Evolutionary conservation across 129 eudicot species (phyloP).

Genomic region (Ambrosia artemisiifolia): DNA sequence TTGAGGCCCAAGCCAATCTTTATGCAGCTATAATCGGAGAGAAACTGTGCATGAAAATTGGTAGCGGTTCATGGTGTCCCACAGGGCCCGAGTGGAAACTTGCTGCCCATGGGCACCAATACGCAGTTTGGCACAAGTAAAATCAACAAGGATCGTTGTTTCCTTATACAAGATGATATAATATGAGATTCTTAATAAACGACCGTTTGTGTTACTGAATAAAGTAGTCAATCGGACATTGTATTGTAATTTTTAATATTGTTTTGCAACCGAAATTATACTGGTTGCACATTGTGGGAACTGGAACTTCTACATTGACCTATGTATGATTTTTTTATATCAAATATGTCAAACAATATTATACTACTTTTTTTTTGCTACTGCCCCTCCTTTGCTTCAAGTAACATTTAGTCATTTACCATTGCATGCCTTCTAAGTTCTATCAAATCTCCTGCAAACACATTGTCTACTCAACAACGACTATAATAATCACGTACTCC

Average conservation of each 20-base stretch:
- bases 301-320: conserved; percentile 16
- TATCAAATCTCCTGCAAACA: no score
- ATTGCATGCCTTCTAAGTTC: background rate
- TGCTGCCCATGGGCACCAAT: conserved; percentile 74
- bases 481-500: no score
- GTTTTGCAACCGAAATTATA: background rate
- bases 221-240: conserved; percentile 2
- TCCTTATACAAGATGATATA: conserved; percentile 4
- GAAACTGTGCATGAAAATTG: conserved; percentile 75
- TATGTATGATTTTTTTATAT: background rate
- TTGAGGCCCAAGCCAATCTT: conserved; percentile 72
- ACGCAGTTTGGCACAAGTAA: conserved; percentile 86
- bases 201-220: background rate
- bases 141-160: background rate
- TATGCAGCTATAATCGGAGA: conserved; percentile 83
- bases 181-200: conserved; percentile 10
- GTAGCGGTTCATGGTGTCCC: conserved; percentile 92
- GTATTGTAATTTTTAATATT: background rate
- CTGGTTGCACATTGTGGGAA: background rate
- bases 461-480: no score
- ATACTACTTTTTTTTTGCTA: no score
- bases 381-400: no score
- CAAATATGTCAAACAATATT: background rate
- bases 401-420: no score
- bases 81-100: conserved; percentile 73